Evolutionary conservation across 2,329 filamentous ascomycete genomes (phyloP), one percentile per base, ranked within the genome.

Genomic region (Botrytis sinoallii): DNA sequence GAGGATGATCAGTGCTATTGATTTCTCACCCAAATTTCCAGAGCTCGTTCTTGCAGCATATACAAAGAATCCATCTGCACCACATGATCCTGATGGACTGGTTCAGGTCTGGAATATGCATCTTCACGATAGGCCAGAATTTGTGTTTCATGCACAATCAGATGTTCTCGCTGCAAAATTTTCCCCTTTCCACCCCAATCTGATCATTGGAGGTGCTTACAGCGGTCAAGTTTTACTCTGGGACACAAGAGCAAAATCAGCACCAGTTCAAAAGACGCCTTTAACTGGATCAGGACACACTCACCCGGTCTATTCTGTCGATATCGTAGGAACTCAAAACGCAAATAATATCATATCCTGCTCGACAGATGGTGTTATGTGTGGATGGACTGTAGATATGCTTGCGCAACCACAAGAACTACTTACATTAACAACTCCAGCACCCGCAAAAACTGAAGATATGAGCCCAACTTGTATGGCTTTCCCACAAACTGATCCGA

Each of bases 311-410:
- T 99, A 99, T 85, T 94, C 92, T 57, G 90, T 99, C 73, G 93
- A 96, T 76, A 97, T 99, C 72, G 94, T 99, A 68, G 96, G 96
- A 76, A 99, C 97, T 0, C 96, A 98, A 81, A 99, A 99, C 82
- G 96, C 96, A 74, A 97, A 98, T 85, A 99, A 98, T 83, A 97
- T 99, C 81, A 93, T 99, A 79, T 98, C 95, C 48, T 95, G 94
- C 82, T 98, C 94, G 1, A 99, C 96, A 0, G 96, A 99, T 81
- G 96, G 96, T 72, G 94, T 97, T 16, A 94, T 98, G 60, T 99
- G 96, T 82, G 93, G 95, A 66, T 99, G 96, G 96, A 95, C 93
- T 72, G 94, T 98, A 76, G 97, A 99, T 82, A 98, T 99, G 90
- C 92, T 99, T 75, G 94, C 95, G 1, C 94, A 98, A 82, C 96